A percentile compares a stretch with the other conserved stretches of the same genome.
phyloP scores from a whole-genome alignment of 2,329 filamentous ascomycete species.

The Epichloe brachyelytri region DNA sequence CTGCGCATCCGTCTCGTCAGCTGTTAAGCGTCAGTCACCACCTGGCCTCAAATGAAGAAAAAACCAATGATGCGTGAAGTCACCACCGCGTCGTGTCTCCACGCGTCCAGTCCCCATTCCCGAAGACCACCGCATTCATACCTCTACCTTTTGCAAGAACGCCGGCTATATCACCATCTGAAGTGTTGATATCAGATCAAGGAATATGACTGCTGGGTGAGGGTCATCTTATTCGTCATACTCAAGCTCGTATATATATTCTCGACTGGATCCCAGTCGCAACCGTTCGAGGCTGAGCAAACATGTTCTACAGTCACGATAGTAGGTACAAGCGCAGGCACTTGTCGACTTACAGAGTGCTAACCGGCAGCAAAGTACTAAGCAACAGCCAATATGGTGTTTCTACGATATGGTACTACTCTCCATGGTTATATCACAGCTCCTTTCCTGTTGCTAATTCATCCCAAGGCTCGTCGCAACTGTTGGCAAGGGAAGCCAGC shows the following conservation, averaged over 20 bases:
- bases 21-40: not conserved
- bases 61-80: not conserved
- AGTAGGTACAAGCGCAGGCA: constrained; percentile 35
- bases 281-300: constrained; percentile 1
- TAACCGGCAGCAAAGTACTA: constrained; percentile 48
- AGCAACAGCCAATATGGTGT: constrained; percentile 82
- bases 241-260: not conserved
- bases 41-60: not conserved
- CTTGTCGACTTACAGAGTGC: not conserved
- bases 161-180: not conserved
- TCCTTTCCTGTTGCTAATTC: not conserved
- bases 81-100: not conserved
- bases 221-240: not conserved
- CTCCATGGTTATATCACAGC: too few relatives aligned
- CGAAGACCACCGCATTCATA: not conserved
- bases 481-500: constrained; percentile 59
- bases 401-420: constrained; percentile 75
- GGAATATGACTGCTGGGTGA: too few relatives aligned
- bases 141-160: not conserved
- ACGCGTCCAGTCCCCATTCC: not conserved
- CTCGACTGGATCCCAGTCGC: not conserved
- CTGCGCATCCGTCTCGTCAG: not conserved
- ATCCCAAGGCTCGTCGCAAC: constrained; percentile 74
- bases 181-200: not conserved
- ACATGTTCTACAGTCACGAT: constrained; percentile 94